phyloP scores from a whole-genome alignment of 805 yeast species.

The Metschnikowia rubicola region DNA sequence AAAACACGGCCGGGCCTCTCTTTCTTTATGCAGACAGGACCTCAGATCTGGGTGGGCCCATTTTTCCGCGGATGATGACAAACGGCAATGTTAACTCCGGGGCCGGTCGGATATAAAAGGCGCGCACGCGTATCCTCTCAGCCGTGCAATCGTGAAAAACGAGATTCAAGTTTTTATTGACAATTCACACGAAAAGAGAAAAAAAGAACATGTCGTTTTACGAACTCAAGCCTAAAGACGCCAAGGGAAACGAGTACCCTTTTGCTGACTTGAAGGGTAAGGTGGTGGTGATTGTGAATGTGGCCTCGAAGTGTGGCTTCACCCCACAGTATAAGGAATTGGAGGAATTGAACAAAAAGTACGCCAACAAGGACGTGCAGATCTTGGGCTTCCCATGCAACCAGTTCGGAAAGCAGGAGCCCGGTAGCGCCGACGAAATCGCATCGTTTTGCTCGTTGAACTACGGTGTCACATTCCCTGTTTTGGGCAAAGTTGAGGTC shows the following conservation, averaged over 20 bases:
- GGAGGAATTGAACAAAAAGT: conserved; percentile 41
- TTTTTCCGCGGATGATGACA: conserved; percentile 2
- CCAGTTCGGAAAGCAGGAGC: conserved; percentile 44
- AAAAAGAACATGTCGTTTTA: conserved; percentile 54
- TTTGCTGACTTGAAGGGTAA: conserved; percentile 67
- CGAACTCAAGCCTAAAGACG: conserved; percentile 62
- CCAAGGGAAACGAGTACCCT: conserved; percentile 55
- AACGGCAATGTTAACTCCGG: background rate
- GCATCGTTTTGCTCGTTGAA: conserved; percentile 69
- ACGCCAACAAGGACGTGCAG: conserved; percentile 33
- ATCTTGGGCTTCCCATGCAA: conserved; percentile 45
- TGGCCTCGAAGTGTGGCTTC: conserved; percentile 69
- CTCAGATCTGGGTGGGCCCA: background rate
- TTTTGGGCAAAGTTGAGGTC: conserved; percentile 82
- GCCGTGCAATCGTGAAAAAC: background rate
- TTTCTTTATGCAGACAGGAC: too few species aligned
- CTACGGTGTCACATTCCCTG: conserved; percentile 90
- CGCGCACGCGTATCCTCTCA: background rate
- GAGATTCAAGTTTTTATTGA: background rate
- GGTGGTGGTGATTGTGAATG: conserved; percentile 80
- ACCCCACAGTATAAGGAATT: conserved; percentile 42
- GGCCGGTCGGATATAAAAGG: background rate
- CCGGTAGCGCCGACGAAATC: conserved; percentile 53
- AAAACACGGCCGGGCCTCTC: too few species aligned
- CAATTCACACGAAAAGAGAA: background rate